Evolutionary conservation across 805 yeast species (phyloP), one percentile per base, ranked within the genome.

Genomic region (Zygotorulaspora danielsina): DNA sequence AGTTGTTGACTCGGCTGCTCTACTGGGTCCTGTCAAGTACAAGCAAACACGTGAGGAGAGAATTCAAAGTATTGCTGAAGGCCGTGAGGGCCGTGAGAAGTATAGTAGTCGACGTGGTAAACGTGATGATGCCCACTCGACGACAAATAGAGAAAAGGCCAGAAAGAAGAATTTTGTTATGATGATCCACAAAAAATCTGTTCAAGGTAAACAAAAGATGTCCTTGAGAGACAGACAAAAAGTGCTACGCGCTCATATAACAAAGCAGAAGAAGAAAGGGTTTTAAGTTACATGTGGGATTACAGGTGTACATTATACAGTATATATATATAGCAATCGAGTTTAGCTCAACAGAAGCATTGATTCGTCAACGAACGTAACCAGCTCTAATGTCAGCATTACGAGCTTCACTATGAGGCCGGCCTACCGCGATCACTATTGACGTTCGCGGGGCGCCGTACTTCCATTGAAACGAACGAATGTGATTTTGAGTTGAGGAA

Each of bases 151-250:
- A 66, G 97, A 94, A 67, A 93, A 93, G 77, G 94, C 88, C 17
- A 77, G 97, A 65, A 87, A 87, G 87, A 93, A 93, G 96, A 93
- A 93, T 67, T 93, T 88, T 60, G 90, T 93, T 61, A 93, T 93
- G 99, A 85, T 85, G 90, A 85, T 93, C 53, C 99, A 93, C 66
- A 93, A 90, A 70, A 79, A 79, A 55, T 80, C 85, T 36, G 97
- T 93, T 27, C 95, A 85, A 65, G 97, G 97, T 48, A 93, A 93
- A 65, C 89, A 83, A 48, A 84, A 81, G 67, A 72, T 83, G 74
- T 85, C 96, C 41, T 71, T 93, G 54, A 75, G 96, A 54, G 97
- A 93, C 63, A 81, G 87, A 64, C 97, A 89, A 64, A 84, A 79
- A 63, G 79, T 84, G 13, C 67, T 93, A 54, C 72, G 81, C 47